Conservation (phyloP, 345 rosid species). For the Populus deltoides region DNA sequence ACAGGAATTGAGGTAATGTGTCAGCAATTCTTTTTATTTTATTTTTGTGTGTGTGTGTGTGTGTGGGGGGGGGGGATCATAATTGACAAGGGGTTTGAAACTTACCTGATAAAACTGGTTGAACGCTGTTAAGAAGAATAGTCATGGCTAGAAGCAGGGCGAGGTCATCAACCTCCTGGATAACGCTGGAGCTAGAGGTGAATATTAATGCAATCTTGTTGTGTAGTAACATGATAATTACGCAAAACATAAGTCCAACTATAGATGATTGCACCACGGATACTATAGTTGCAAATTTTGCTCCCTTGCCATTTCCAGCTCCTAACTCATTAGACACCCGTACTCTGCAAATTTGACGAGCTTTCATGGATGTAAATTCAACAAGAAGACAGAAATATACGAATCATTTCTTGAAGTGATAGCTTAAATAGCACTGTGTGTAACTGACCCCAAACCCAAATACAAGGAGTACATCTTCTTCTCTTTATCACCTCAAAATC, state of each 20-base stretch:
- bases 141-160: conserved; percentile 31
- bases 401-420: too few species aligned
- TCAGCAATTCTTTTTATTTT: too few species aligned
- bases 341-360: conserved; percentile 27
- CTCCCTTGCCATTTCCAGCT: conserved; percentile 42
- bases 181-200: conserved; percentile 33
- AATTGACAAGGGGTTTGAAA: too few species aligned
- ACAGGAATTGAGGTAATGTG: not conserved
- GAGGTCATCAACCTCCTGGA: conserved; percentile 31
- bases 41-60: too few species aligned
- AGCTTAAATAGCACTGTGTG: too few species aligned
- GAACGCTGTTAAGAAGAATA: conserved; percentile 47
- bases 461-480: too few species aligned
- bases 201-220: conserved; percentile 37
- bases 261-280: conserved; percentile 34
- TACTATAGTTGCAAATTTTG: conserved; percentile 39
- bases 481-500: too few species aligned
- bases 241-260: conserved; percentile 35
- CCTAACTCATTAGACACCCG: conserved; percentile 51
- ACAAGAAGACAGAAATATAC: too few species aligned
- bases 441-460: not conserved
- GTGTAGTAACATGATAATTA: conserved; percentile 22
- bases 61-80: too few species aligned
- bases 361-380: too few species aligned
- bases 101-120: conserved; percentile 48